phyloP scores from a whole-genome alignment of 805 yeast species.

The Jamesozyma gamospora region DNA sequence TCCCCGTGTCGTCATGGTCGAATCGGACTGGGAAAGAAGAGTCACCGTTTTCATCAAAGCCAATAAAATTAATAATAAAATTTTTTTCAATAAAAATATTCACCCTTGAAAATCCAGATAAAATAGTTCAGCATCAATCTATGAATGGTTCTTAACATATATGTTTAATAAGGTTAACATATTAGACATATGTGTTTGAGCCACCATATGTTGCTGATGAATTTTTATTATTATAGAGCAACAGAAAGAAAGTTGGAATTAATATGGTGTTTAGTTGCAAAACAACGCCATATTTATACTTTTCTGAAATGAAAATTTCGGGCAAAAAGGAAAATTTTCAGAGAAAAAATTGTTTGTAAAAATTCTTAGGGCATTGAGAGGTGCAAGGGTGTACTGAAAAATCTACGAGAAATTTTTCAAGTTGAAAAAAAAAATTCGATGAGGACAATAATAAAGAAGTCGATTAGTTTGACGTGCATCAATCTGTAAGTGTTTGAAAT shows the following conservation, averaged over 20 bases:
- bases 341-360: neutral
- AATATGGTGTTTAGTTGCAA: neutral
- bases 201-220: no score
- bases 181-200: no score
- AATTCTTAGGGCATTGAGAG: constrained; percentile 3
- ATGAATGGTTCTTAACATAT: no score
- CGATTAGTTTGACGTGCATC: no score
- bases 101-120: constrained; percentile 10
- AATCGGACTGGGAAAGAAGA: constrained; percentile 88
- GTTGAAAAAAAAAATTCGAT: neutral
- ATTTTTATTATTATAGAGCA: no score
- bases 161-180: no score
- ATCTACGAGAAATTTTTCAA: constrained; percentile 1
- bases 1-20: constrained; percentile 89
- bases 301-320: no score
- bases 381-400: neutral
- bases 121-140: no score
- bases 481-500: no score
- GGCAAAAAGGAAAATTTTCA: neutral
- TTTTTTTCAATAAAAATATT: constrained; percentile 10
- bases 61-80: constrained; percentile 8
- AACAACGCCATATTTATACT: no score
- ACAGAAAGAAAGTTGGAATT: neutral
- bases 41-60: constrained; percentile 44
- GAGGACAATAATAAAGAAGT: neutral